These are phyloP conservation scores for Barnettozyma populi DNA, from an alignment of 805 yeast genomes.

Conservation along the genomic window DNA sequence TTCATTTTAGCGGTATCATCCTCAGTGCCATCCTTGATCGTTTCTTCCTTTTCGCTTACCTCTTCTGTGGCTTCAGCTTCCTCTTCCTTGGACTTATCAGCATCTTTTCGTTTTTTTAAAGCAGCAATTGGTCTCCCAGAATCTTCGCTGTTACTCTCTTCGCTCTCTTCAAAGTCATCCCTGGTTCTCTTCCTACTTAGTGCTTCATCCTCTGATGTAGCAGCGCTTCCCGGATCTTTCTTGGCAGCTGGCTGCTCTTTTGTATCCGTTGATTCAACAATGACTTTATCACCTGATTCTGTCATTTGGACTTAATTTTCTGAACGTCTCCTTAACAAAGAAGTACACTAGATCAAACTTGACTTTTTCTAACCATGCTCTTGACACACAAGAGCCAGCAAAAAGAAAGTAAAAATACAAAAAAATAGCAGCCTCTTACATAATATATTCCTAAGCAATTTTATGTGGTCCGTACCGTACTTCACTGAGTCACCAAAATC, in stretches of 20 bases:
- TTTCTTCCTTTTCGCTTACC: conserved; percentile 3
- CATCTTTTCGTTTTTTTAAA: conserved; percentile 7
- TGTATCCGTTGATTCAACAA: not conserved
- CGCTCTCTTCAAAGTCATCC: conserved; percentile 22
- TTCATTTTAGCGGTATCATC: conserved; percentile 8
- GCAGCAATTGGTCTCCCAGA: conserved; percentile 10
- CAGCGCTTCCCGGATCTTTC: not conserved
- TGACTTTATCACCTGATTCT: not conserved
- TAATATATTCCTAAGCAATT: not conserved
- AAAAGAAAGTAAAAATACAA: not conserved
- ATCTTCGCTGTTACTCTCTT: conserved; percentile 17
- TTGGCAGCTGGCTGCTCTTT: not conserved
- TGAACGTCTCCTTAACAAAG: not conserved
- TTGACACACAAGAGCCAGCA: not conserved
- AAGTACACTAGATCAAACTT: no score
- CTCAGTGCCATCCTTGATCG: not conserved
- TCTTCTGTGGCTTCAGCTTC: conserved; percentile 5
- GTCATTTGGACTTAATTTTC: not conserved
- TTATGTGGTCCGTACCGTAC: not conserved
- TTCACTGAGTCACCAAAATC: not conserved
- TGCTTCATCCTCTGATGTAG: conserved; percentile 3
- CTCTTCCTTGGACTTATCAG: conserved; percentile 15
- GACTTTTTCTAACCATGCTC: no score
- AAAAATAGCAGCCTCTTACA: not conserved
- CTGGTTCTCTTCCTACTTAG: conserved; percentile 25